Conservation (phyloP, 768 basidiomycete species). For the Tricholoma flavovirens region DNA sequence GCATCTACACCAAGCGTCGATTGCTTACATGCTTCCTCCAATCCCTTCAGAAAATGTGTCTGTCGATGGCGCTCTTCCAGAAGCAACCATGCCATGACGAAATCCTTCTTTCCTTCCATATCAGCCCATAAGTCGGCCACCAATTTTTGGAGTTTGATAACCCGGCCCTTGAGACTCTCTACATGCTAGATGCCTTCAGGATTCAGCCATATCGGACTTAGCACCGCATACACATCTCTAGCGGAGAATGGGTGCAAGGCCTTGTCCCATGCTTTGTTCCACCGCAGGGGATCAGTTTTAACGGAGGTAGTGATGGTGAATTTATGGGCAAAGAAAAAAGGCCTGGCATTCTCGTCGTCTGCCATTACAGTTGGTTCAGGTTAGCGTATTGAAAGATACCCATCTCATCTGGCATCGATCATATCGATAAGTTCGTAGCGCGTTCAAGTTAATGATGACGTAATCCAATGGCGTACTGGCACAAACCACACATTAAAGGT, state of each 20-base stretch:
- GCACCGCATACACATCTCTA: conserved; percentile 6
- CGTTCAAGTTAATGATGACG: too few species aligned
- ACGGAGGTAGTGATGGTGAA: background rate
- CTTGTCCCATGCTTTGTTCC: conserved; percentile 19
- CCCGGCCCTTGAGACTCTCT: background rate
- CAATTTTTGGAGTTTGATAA: background rate
- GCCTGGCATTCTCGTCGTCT: too few species aligned
- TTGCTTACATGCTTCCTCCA: conserved; percentile 6
- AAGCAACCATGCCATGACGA: conserved; percentile 14
- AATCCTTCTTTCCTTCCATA: background rate
- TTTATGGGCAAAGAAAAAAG: background rate
- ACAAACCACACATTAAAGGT: too few species aligned
- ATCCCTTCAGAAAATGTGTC: conserved; percentile 11
- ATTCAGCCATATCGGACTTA: background rate
- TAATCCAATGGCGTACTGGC: too few species aligned
- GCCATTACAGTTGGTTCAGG: background rate
- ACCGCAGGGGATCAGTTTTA: conserved; percentile 9
- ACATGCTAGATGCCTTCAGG: too few species aligned
- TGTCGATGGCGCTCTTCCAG: conserved; percentile 10
- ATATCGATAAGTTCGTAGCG: too few species aligned
- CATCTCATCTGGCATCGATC: too few species aligned
- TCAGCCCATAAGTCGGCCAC: conserved; percentile 1
- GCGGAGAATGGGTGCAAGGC: conserved; percentile 7
- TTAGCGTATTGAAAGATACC: too few species aligned
- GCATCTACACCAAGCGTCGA: conserved; percentile 4